Percentiles rank a stretch among this genome's conserved stretches.
These are phyloP conservation scores for Alternaria ethzedia DNA, from an alignment of 2,329 filamentous ascomycete genomes.

Conservation along the genomic window DNA sequence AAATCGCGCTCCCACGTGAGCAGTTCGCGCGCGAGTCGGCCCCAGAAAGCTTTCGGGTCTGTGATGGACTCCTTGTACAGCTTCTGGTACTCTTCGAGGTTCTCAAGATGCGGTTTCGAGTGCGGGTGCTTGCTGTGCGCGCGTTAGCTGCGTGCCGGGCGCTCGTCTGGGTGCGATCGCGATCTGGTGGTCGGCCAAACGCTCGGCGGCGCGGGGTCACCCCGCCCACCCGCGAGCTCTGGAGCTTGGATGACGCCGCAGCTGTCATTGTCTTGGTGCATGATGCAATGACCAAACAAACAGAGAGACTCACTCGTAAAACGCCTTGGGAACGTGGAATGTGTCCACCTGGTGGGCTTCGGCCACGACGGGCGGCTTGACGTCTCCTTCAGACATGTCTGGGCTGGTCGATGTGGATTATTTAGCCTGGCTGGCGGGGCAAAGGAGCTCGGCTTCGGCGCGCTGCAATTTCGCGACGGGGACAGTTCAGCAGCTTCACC, in stretches of 20 bases:
- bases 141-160: constrained; percentile 14
- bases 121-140: constrained; percentile 62
- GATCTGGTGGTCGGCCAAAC: constrained; percentile 4
- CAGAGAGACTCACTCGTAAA: constrained; percentile 47
- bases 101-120: constrained; percentile 64
- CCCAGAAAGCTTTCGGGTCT: constrained; percentile 91
- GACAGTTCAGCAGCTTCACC: constrained; percentile 1
- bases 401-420: constrained; percentile 12
- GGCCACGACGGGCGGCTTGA: constrained; percentile 63
- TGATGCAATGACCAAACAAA: constrained; percentile 29
- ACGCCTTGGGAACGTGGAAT: constrained; percentile 64
- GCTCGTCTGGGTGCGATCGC: neutral
- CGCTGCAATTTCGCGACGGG: constrained; percentile 11
- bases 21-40: constrained; percentile 80
- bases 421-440: constrained; percentile 8
- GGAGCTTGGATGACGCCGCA: constrained; percentile 17
- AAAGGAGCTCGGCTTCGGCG: constrained; percentile 11
- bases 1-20: constrained; percentile 92
- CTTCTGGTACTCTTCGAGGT: constrained; percentile 67
- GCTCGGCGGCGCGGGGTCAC: constrained; percentile 40
- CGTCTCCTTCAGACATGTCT: constrained; percentile 55
- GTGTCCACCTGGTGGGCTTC: constrained; percentile 81
- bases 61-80: constrained; percentile 85
- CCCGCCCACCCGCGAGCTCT: constrained; percentile 33
- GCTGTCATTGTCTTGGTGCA: constrained; percentile 17